phyloP scores from a whole-genome alignment of 2,329 filamentous ascomycete genomes.

The Blastomyces percursus region DNA sequence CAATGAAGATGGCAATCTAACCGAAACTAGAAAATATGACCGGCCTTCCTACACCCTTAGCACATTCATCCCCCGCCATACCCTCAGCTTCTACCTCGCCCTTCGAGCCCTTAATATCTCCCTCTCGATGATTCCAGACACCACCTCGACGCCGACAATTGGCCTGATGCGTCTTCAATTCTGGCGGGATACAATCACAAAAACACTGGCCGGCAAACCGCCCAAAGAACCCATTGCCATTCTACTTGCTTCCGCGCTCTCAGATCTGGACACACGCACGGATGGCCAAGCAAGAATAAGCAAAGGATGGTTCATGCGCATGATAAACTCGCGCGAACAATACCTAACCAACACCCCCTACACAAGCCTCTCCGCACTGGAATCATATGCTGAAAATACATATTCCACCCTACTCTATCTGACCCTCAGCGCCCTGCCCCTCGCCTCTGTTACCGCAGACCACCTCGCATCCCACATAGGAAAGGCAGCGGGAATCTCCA shows the following conservation, averaged over 20 bases:
- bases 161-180: conserved; percentile 87
- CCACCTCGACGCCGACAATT: conserved; percentile 76
- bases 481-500: conserved; percentile 80
- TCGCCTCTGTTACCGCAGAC: conserved; percentile 74
- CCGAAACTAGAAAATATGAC: conserved; percentile 60
- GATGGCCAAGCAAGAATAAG: conserved; percentile 42
- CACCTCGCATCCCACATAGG: conserved; percentile 92
- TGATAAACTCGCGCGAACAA: conserved; percentile 72
- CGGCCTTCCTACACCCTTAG: conserved; percentile 77
- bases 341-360: conserved; percentile 78
- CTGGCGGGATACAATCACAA: conserved; percentile 76
- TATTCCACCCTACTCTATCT: conserved; percentile 89
- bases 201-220: conserved; percentile 64
- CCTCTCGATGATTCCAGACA: conserved; percentile 77
- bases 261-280: conserved; percentile 42
- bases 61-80: conserved; percentile 65
- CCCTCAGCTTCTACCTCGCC: conserved; percentile 75
- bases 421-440: conserved; percentile 65
- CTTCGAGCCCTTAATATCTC: conserved; percentile 90
- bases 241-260: conserved; percentile 62
- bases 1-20: conserved; percentile 1
- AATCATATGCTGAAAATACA: conserved; percentile 86
- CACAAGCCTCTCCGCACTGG: conserved; percentile 58
- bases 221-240: conserved; percentile 88
- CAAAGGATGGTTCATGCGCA: conserved; percentile 62